phyloP scores from a whole-genome alignment of 2,329 filamentous ascomycete species.

The Cladorrhinum sp. region DNA sequence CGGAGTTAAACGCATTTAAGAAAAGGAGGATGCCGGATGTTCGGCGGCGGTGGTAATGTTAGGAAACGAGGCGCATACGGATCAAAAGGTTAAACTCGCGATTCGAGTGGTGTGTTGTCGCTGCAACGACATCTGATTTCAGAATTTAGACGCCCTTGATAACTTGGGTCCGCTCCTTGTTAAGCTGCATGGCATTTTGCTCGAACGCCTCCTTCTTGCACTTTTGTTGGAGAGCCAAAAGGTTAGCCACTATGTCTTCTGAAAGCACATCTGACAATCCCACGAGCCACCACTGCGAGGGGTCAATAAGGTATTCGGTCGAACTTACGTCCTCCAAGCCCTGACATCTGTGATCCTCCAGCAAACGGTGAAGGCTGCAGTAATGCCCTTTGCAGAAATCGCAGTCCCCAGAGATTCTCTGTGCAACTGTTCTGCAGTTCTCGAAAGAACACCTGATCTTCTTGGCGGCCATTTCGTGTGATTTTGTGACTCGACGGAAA shows the following conservation, averaged over 20 bases:
- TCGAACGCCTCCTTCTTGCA: slow-evolving; percentile 98
- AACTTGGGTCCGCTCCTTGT: slow-evolving; percentile 88
- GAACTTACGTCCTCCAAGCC: slow-evolving; percentile 79
- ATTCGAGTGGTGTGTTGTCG: too few relatives aligned
- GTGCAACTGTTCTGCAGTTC: slow-evolving; percentile 81
- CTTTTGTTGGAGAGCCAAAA: slow-evolving; percentile 37
- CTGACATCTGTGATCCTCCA: slow-evolving; percentile 91
- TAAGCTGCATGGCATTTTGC: slow-evolving; percentile 87
- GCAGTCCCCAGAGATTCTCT: slow-evolving; percentile 95
- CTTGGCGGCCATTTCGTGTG: slow-evolving; percentile 56
- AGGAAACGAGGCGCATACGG: neutral
- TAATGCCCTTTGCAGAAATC: slow-evolving; percentile 91
- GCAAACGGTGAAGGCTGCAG: slow-evolving; percentile 89
- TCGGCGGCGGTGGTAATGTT: neutral
- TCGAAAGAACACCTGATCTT: slow-evolving; percentile 85
- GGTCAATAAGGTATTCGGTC: slow-evolving; percentile 17
- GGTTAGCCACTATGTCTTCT: slow-evolving; percentile 38
- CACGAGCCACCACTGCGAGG: slow-evolving; percentile 28
- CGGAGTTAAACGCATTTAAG: neutral
- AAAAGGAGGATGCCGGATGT: neutral
- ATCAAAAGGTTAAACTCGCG: neutral
- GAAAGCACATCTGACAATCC: slow-evolving; percentile 32
- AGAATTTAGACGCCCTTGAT: slow-evolving; percentile 76
- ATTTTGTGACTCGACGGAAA: slow-evolving; percentile 6
- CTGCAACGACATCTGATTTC: neutral